phyloP scores from a whole-genome alignment of 2,329 filamentous ascomycete species.

The Lachnellula hyalina region DNA sequence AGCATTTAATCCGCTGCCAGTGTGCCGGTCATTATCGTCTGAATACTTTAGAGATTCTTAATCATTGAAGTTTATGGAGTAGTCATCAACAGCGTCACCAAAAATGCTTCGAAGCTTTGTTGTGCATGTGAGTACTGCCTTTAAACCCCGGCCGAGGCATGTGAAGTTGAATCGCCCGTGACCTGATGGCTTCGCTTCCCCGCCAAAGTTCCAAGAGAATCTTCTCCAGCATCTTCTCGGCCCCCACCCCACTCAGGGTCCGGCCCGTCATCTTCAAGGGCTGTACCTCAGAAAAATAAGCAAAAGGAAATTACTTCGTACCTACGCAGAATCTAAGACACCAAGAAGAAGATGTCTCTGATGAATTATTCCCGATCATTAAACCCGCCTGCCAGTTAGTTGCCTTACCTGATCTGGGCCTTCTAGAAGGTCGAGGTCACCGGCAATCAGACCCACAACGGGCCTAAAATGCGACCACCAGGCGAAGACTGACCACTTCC shows the following conservation, averaged over 20 bases:
- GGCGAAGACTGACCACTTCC: not conserved
- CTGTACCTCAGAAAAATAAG: not conserved
- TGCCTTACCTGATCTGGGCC: conserved; percentile 6
- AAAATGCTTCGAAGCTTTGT: not conserved
- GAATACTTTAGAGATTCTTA: too few species aligned
- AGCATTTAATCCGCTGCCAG: too few species aligned
- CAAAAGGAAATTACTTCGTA: not conserved
- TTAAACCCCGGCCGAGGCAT: conserved; percentile 11
- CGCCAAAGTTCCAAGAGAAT: not conserved
- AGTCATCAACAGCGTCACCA: too few species aligned
- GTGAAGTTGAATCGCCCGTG: not conserved
- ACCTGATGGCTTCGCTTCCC: not conserved
- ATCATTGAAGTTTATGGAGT: too few species aligned
- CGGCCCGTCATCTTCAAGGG: not conserved
- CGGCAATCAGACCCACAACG: conserved; percentile 9
- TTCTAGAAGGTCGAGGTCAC: conserved; percentile 3
- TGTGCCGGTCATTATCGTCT: too few species aligned
- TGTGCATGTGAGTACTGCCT: conserved; percentile 11
- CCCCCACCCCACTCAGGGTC: not conserved
- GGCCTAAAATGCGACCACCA: conserved; percentile 15
- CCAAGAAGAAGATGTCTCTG: not conserved
- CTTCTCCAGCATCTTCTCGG: not conserved
- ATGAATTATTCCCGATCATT: conserved; percentile 1
- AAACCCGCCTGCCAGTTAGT: conserved; percentile 1
- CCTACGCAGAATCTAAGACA: not conserved